phyloP scores from a whole-genome alignment of 805 yeast species.

The Candida tallmaniae region DNA sequence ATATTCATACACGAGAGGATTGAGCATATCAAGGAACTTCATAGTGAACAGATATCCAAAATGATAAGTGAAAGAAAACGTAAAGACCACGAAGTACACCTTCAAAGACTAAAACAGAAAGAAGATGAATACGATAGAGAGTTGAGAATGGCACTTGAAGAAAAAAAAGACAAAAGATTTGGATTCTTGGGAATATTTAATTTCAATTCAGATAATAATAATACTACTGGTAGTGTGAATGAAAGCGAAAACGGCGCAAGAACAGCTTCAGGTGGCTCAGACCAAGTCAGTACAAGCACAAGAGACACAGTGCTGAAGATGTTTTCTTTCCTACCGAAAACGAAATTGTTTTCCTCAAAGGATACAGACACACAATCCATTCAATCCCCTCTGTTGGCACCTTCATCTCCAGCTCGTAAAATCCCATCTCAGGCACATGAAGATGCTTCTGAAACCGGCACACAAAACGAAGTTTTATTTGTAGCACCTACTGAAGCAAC shows the following conservation, averaged over 20 bases:
- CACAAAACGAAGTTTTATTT: background rate
- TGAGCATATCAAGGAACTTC: slow-evolving; percentile 33
- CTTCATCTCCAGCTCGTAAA: background rate
- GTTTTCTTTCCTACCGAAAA: slow-evolving; percentile 17
- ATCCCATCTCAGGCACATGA: background rate
- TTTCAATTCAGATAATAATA: slow-evolving; percentile 3
- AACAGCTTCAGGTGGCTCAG: background rate
- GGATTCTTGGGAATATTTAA: slow-evolving; percentile 9
- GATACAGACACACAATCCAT: background rate
- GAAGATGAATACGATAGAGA: slow-evolving; percentile 37
- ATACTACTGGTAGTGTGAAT: background rate
- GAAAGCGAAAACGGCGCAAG: no score
- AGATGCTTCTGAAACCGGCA: background rate
- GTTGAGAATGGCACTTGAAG: slow-evolving; percentile 23
- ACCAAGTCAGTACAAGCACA: background rate
- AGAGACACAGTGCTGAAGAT: slow-evolving; percentile 1
- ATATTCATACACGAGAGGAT: slow-evolving; percentile 36
- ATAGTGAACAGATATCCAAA: slow-evolving; percentile 31
- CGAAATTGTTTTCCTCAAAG: slow-evolving; percentile 6
- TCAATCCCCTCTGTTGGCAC: background rate
- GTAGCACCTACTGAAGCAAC: background rate
- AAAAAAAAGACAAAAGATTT: slow-evolving; percentile 15
- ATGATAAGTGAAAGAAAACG: slow-evolving; percentile 36
- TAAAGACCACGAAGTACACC: slow-evolving; percentile 35
- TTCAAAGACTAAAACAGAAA: slow-evolving; percentile 29